Evolutionary conservation across 305 asterid species (phyloP).

Genomic region (Salvia sclarea): DNA sequence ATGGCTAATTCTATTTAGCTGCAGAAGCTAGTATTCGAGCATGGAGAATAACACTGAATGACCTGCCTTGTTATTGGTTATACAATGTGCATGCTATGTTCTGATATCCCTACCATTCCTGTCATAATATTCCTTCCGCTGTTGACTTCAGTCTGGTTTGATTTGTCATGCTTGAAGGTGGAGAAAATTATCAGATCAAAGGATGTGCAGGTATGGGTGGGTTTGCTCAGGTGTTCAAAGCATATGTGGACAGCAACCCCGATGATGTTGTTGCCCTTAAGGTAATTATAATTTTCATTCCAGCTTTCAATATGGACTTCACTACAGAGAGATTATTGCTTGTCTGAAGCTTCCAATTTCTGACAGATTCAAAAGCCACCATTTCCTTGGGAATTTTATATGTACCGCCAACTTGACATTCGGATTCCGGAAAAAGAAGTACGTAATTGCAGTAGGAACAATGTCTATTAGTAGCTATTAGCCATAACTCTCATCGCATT

Average conservation of each 20-base stretch:
- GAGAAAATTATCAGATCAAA: conserved; percentile 84
- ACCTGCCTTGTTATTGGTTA: conserved; percentile 1
- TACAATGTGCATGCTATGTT: conserved; percentile 14
- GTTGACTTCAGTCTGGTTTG: conserved; percentile 28
- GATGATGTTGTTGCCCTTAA: conserved; percentile 87
- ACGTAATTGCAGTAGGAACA: conserved; percentile 28
- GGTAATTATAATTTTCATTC: conserved; percentile 44
- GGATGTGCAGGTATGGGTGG: conserved; percentile 99
- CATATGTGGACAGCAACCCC: conserved; percentile 64
- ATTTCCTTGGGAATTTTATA: conserved; percentile 97
- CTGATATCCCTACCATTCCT: conserved; percentile 16
- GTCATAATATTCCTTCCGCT: conserved; percentile 26
- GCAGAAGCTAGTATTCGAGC: background rate
- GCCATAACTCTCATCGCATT: conserved; percentile 30
- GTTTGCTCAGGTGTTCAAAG: conserved; percentile 94
- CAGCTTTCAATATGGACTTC: conserved; percentile 23
- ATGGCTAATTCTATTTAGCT: conserved; percentile 12
- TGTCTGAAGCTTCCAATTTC: conserved; percentile 27
- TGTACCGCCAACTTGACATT: conserved; percentile 86
- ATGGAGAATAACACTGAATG: background rate
- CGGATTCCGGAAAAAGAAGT: conserved; percentile 82
- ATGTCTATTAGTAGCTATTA: conserved; percentile 17
- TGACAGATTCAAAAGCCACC: conserved; percentile 95
- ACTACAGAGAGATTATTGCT: conserved; percentile 26
- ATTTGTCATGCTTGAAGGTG: conserved; percentile 56